Evolutionary conservation across 148 eudicot genomes (phyloP), one percentile per base, ranked within the genome.

Genomic region (Heliamphora exappendiculata): DNA sequence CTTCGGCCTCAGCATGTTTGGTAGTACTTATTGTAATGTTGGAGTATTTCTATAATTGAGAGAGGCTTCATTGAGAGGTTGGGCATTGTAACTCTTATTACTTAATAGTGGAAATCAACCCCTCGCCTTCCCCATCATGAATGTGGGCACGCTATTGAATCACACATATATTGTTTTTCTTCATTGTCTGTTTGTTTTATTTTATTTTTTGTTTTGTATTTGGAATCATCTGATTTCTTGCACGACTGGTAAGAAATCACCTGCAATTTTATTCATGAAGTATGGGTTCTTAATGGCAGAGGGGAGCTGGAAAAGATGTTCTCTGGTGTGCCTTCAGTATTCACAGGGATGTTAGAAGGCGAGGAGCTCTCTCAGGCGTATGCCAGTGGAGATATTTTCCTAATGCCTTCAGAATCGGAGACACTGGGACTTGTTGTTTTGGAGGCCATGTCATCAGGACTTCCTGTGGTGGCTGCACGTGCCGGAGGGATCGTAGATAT

Each of bases 321-420:
- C 70, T 39, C 57, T 1, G 98, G 94, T 69, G 87, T 91, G 96
- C 97, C 98, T 7, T 97, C 89, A 7, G 90, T 91, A 60, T 92
- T 95, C 88, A 91, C 90, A 2, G 97, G 98, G 41, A 95, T 86
- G 89, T 81, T 92, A 19, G 86, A 75, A 50, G 98, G 97, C 0
- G 98, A 95, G 58, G 98, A 91, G 87, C 96, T 95, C 72, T 91
- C 97, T 9, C 91, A 92, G 68, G 98, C 98, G 53, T 95, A 95
- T 12, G 97, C 97, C 31, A 92, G 96, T 64, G 97, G 94, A 3
- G 98, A 95, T 75, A 83, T 91, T 67, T 95, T 95, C 24, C 82
- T 92, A 76, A 95, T 88, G 96, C 98, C 97, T 47, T 95, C 96
- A 1, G 98, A 95, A 83, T 95, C 98, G 3, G 98, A 95, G 79